phyloP scores from a whole-genome alignment of 169 alveolate genomes.

The Eimeria sp. region DNA sequence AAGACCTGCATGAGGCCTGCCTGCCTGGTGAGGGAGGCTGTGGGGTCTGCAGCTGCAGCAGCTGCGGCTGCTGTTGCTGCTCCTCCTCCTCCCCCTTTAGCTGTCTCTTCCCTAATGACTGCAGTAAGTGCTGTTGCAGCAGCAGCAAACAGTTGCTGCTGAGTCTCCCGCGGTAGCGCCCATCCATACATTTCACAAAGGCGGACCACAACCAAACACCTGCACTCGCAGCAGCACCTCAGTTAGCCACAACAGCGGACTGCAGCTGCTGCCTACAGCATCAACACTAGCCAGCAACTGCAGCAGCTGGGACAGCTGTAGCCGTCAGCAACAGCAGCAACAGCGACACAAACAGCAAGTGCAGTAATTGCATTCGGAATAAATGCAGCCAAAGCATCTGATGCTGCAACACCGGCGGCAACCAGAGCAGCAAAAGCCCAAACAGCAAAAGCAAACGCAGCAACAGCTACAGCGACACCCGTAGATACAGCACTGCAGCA shows the following conservation, averaged over 20 bases:
- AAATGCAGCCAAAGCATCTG: neutral
- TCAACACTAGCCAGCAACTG: neutral
- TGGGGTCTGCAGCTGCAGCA: conserved; percentile 4
- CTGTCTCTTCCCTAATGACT: neutral
- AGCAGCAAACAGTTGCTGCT: conserved; percentile 69
- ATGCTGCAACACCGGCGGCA: conserved; percentile 1
- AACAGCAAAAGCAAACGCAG: neutral
- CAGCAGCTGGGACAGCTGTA: neutral
- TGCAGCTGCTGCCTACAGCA: neutral
- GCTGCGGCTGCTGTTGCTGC: conserved; percentile 7
- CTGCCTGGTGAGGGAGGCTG: conserved; percentile 21
- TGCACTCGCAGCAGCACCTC: conserved; percentile 4
- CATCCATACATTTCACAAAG: conserved; percentile 34
- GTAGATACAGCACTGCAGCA: no score
- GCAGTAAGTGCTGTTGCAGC: conserved; percentile 27
- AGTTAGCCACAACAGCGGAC: conserved; percentile 10
- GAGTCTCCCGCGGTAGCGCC: conserved; percentile 1
- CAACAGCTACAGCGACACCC: neutral
- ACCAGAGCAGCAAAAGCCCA: conserved; percentile 4
- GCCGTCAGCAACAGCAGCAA: no score
- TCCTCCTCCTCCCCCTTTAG: neutral
- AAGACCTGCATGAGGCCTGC: conserved; percentile 39
- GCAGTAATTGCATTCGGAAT: no score
- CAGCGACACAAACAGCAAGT: neutral
- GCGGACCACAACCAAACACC: conserved; percentile 32